Conservation (phyloP, 2,329 filamentous ascomycete species). For the Colletotrichum magnum region DNA sequence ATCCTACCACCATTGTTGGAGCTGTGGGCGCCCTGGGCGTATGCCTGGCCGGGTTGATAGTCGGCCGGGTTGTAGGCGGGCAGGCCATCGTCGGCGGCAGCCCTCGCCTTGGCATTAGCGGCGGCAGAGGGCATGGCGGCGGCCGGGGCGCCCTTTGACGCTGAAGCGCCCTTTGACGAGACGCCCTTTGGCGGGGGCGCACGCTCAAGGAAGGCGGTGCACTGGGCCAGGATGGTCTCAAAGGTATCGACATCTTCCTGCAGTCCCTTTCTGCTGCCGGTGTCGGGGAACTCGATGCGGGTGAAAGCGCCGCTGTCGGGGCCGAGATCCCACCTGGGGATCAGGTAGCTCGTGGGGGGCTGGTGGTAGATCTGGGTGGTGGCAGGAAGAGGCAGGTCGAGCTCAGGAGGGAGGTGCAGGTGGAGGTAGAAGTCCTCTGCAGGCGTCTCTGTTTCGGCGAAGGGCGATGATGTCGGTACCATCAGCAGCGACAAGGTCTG, state of each 20-base stretch:
- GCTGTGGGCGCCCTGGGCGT: constrained; percentile 75
- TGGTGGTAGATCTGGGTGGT: constrained; percentile 99
- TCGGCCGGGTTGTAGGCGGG: constrained; percentile 85
- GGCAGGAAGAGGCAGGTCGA: constrained; percentile 92
- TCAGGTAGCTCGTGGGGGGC: constrained; percentile 91
- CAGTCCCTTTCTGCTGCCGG: constrained; percentile 79
- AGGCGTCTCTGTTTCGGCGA: constrained; percentile 75
- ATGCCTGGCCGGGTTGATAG: constrained; percentile 85
- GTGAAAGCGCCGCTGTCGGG: constrained; percentile 92
- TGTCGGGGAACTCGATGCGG: constrained; percentile 87
- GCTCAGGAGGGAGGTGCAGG: constrained; percentile 92
- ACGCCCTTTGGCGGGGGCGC: constrained; percentile 71
- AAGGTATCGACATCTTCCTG: constrained; percentile 97
- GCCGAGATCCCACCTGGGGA: constrained; percentile 94
- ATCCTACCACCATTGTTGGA: constrained; percentile 78
- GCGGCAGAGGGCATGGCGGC: constrained; percentile 40
- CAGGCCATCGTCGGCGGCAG: constrained; percentile 58
- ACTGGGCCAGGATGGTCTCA: constrained; percentile 97
- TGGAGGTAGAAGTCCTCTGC: constrained; percentile 98
- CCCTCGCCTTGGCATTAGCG: constrained; percentile 44
- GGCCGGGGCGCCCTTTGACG: constrained; percentile 14
- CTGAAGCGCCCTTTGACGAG: constrained; percentile 50
- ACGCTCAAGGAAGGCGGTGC: constrained; percentile 93
- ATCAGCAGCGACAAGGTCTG: constrained; percentile 95
- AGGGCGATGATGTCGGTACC: constrained; percentile 90